Evolutionary conservation across 192 early-diverging fungal species (phyloP), one percentile per base, ranked within the genome.

Genomic region (Thamnidium elegans): DNA sequence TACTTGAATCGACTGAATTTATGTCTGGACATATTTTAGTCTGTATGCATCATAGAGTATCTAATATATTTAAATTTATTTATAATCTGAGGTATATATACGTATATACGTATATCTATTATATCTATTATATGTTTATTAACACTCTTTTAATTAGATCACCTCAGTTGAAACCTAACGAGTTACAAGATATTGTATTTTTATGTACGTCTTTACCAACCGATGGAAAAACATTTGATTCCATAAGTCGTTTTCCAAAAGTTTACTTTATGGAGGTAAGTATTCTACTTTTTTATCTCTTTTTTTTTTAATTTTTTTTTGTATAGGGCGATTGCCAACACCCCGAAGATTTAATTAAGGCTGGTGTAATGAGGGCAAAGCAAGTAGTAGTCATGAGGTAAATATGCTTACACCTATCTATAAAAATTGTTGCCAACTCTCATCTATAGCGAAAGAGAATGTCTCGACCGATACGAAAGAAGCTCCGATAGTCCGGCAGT

Each of bases 141-240:
- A 11, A 7, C 11, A 21, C 6, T 30, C 5, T 48, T 39, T 13
- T 42, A 14, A 50, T 11, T 62, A 72, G 79, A 45, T 56, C 79
- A 14, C 73, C 78, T 0, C 62, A 77, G 32, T 72, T 82, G 46
- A 52, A 55, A 14, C 62, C 43, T 3, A 47, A 77, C 26, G 81
- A 82, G 21, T 23, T 82, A n/a, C 78, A 75, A 17, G 77, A 79
- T 21, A 79, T 82, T 50, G 76, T 82, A 19, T 66, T 82, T 14
- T 43, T 82, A 43, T 74, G 75, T 30, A 19, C 46, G 20, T 67
- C 64, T 7, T 67, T 68, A 19, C 78, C 78, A 10, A 72, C 54
- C 7, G 26, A 26, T 26, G 13, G 43, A 0, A 74, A 72, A 34
- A 79, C 75, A 3, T 80, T 76, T 71, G 66, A 74, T 36, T 54